Percentiles rank a stretch among this genome's conserved stretches.
Evolutionary conservation across 441 rosid genomes (phyloP).

Genomic region (Erodium moschatum): DNA sequence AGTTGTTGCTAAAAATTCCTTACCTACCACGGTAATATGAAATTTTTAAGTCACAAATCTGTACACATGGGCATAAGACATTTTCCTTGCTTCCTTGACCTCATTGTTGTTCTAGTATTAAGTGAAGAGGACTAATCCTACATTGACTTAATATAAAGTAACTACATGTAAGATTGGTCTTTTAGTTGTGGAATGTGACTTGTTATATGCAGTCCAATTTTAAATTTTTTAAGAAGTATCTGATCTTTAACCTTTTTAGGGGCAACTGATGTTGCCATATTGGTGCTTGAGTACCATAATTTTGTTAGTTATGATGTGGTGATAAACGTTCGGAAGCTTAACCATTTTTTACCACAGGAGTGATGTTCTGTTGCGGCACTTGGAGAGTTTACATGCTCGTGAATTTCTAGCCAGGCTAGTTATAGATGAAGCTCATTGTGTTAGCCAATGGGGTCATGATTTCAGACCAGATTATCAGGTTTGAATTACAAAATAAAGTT

Average conservation of each 20-base stretch:
- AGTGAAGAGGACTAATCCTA: neutral
- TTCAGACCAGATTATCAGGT: constrained; percentile 99
- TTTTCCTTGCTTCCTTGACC: constrained; percentile 4
- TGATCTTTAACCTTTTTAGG: neutral
- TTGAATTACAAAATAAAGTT: constrained; percentile 18
- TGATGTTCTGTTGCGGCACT: constrained; percentile 72
- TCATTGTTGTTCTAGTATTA: neutral
- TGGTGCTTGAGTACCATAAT: no score
- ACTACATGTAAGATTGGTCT: neutral
- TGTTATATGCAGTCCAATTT: neutral
- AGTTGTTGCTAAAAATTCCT: neutral
- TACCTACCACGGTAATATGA: neutral
- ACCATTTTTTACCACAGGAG: constrained; percentile 45
- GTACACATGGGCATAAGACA: neutral
- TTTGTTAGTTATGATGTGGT: neutral
- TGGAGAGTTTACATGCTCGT: constrained; percentile 67
- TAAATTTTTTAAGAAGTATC: neutral
- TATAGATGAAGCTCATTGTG: constrained; percentile 97
- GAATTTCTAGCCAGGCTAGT: constrained; percentile 83
- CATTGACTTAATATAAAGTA: neutral
- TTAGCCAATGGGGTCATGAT: constrained; percentile 99
- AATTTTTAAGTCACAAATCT: neutral
- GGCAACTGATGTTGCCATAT: constrained; percentile 1
- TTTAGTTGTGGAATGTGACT: neutral
- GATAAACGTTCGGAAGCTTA: neutral